phyloP scores from a whole-genome alignment of 2,329 filamentous ascomycete genomes.

The Dactylellina cionopaga region DNA sequence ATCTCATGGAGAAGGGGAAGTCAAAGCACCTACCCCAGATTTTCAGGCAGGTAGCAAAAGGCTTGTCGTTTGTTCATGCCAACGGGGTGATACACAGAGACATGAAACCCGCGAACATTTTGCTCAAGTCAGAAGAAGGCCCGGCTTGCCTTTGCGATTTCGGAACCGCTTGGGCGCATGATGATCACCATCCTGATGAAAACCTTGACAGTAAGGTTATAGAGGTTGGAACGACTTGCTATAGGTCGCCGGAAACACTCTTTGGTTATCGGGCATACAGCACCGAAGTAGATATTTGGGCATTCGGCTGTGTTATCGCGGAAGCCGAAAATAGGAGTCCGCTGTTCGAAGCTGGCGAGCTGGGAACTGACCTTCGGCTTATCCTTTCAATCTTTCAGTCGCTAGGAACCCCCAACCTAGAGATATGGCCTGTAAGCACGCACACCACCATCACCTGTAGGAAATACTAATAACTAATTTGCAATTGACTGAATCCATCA shows the following conservation, averaged over 20 bases:
- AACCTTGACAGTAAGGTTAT: constrained; percentile 76
- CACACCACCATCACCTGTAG: not conserved
- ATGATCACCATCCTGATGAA: constrained; percentile 70
- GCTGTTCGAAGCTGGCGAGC: constrained; percentile 85
- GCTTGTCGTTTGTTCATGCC: constrained; percentile 74
- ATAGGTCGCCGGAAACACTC: constrained; percentile 87
- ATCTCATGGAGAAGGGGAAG: constrained; percentile 68
- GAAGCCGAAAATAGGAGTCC: constrained; percentile 71
- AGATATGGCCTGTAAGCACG: constrained; percentile 77
- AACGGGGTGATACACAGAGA: constrained; percentile 89
- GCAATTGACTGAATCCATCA: not conserved
- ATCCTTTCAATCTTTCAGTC: constrained; percentile 93
- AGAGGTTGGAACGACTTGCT: constrained; percentile 91
- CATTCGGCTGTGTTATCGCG: constrained; percentile 81
- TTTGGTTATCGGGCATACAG: constrained; percentile 83
- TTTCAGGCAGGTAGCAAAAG: constrained; percentile 51
- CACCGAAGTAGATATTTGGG: constrained; percentile 85
- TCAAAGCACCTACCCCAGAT: constrained; percentile 42
- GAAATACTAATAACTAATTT: too few species aligned
- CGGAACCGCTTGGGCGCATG: constrained; percentile 84
- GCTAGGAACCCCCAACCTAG: constrained; percentile 82
- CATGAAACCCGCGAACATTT: constrained; percentile 89
- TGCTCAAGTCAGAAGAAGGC: constrained; percentile 73
- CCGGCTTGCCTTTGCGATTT: constrained; percentile 89
- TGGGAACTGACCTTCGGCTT: constrained; percentile 89